Conservation (phyloP, 2,329 filamentous ascomycete genomes). For the Exophiala sp. region DNA sequence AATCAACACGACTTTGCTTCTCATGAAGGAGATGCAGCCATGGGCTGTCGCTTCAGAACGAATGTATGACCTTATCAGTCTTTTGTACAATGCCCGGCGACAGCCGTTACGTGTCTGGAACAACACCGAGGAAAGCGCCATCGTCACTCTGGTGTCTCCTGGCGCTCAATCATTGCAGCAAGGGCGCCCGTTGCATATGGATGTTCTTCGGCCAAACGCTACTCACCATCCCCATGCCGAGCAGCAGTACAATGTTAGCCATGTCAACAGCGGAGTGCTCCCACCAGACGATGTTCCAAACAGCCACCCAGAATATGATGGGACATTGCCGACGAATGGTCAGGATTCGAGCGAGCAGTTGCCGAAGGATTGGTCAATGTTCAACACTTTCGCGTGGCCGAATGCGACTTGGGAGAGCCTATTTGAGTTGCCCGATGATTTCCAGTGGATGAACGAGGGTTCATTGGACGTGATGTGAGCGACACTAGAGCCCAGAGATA, state of each 20-base stretch:
- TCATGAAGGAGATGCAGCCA: constrained; percentile 15
- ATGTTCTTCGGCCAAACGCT: background rate
- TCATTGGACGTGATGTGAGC: constrained; percentile 3
- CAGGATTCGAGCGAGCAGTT: constrained; percentile 1
- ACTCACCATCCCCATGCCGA: background rate
- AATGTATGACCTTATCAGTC: constrained; percentile 11
- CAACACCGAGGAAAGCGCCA: constrained; percentile 11
- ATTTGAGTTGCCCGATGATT: constrained; percentile 13
- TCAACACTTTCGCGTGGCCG: constrained; percentile 11
- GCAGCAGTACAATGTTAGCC: background rate
- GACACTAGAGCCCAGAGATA: background rate
- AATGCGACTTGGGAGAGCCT: constrained; percentile 14
- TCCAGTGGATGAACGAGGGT: constrained; percentile 9
- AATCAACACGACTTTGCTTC: constrained; percentile 4
- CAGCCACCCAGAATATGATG: background rate
- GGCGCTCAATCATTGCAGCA: constrained; percentile 1
- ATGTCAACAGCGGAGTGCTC: background rate
- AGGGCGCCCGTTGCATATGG: background rate
- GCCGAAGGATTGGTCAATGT: constrained; percentile 8
- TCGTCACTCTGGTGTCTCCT: constrained; percentile 4
- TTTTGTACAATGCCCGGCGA: constrained; percentile 8
- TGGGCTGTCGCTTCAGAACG: constrained; percentile 11
- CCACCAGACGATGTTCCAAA: background rate
- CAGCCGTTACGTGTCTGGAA: constrained; percentile 16
- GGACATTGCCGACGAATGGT: background rate